Conservation (phyloP, 495 filamentous ascomycete genomes). For the Podospora sp. region DNA sequence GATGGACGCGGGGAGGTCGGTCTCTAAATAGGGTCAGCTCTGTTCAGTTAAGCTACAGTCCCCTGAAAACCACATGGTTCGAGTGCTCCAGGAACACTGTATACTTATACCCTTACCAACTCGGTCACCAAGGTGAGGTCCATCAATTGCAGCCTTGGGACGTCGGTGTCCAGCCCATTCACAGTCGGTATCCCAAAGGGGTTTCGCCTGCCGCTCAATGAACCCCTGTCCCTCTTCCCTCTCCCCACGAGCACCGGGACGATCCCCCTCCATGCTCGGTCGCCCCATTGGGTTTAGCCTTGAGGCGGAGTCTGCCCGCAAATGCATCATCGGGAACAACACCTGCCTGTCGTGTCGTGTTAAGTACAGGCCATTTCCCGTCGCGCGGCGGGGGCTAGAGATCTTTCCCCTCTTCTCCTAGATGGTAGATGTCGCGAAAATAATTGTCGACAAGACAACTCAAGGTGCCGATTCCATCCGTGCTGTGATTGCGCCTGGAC, state of each 20-base stretch:
- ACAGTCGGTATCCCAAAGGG: constrained; percentile 15
- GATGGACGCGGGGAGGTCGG: neutral
- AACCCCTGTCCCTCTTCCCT: neutral
- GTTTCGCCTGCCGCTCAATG: neutral
- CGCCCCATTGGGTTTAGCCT: constrained; percentile 37
- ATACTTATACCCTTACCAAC: no score
- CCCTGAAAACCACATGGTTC: neutral
- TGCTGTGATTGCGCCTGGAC: neutral
- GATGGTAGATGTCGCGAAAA: constrained; percentile 1
- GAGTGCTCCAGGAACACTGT: no score
- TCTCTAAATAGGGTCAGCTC: neutral
- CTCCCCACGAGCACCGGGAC: neutral
- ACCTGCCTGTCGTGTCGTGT: constrained; percentile 3
- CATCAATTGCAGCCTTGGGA: neutral
- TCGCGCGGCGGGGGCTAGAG: neutral
- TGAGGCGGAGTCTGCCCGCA: constrained; percentile 21
- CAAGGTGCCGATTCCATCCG: neutral
- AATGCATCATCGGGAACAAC: constrained; percentile 1
- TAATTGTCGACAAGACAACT: neutral
- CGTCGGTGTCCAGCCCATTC: constrained; percentile 4
- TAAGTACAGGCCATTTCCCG: constrained; percentile 11
- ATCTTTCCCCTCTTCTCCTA: neutral
- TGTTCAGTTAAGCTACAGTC: neutral
- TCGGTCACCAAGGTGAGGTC: neutral
- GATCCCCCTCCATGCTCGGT: constrained; percentile 30